Evolutionary conservation across 306 rosid genomes (phyloP), one percentile per base, ranked within the genome.

Genomic region (Hippophae gyantsensis): DNA sequence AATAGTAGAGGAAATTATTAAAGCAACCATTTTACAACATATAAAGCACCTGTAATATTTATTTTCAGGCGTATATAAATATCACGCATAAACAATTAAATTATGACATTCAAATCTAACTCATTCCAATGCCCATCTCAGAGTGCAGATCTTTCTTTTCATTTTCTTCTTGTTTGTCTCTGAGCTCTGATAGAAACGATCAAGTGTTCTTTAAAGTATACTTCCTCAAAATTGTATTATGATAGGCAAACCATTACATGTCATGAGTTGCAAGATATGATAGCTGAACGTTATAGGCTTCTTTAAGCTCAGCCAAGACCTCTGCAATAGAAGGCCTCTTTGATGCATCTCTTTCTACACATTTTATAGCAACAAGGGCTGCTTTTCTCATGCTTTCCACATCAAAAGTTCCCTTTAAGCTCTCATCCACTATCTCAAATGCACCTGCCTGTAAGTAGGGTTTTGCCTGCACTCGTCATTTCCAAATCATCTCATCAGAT

Each of bases 361-460:
- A 90, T 57, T 67, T 84, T 12, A 84, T 72, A 59, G 95, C 95
- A 73, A 86, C 70, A 6, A 46, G 26, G 9, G 95, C 81, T 69
- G 86, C 83, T 61, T 77, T 90, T 62, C 58, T 82, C 94, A 90
- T 86, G 79, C 97, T 90, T 45, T 75, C 75, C 8, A 66, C 68
- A 69, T 85, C 92, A 66, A 77, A 90, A 13, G 56, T 77, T 68
- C 78, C 89, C 53, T 64, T 66, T 53, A 90, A 58, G 68, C 77
- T 81, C 13, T 81, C 89, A 66, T 90, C 97, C 63, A 87, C 96
- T 18, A 87, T 79, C 76, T 90, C 92, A 48, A 62, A 85, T 52
- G 87, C 95, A 43, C 86, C 92, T n/a, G 96, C 97, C 64, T 90
- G 97, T 51, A 90, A 81, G 78, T 87, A 81, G 0, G 97, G 97